Percentiles rank a stretch among this genome's conserved stretches.
Conservation (phyloP, 2,329 filamentous ascomycete genomes). For the Pseudocercospora fuligena region DNA sequence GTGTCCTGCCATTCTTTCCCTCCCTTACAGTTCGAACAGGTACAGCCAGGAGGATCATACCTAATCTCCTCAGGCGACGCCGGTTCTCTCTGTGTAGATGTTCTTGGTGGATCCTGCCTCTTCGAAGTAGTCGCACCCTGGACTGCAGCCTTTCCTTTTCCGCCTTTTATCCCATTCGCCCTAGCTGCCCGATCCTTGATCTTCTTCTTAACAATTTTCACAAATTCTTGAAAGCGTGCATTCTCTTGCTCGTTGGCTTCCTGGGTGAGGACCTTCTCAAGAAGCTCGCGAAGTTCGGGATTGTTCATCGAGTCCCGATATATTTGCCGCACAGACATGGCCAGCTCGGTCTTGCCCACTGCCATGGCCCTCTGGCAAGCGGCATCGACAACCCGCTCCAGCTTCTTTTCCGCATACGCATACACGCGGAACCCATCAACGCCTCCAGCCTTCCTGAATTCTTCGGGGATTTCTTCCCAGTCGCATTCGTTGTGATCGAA, state of each 20-base stretch:
- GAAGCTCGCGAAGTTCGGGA: conserved; percentile 41
- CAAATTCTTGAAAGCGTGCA: conserved; percentile 44
- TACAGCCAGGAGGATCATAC: conserved; percentile 9
- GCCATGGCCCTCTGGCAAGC: conserved; percentile 45
- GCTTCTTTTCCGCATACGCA: conserved; percentile 26
- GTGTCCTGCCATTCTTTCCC: conserved; percentile 8
- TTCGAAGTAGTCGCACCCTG: not conserved
- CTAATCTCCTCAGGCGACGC: conserved; percentile 11
- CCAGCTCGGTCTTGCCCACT: conserved; percentile 40
- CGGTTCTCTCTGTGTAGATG: not conserved
- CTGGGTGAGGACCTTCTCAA: conserved; percentile 49
- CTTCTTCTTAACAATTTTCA: conserved; percentile 47
- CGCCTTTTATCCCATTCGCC: not conserved
- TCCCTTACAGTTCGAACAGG: conserved; percentile 3
- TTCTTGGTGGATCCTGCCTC: not conserved
- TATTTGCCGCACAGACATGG: conserved; percentile 46
- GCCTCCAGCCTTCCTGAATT: not conserved
- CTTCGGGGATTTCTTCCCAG: conserved; percentile 19
- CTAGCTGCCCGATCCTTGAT: conserved; percentile 30
- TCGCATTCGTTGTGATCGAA: conserved; percentile 20
- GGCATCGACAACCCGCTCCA: conserved; percentile 42
- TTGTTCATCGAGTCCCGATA: conserved; percentile 46
- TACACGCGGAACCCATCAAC: not conserved
- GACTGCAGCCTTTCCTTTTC: not conserved
- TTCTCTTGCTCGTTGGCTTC: conserved; percentile 46